Percentiles rank a stretch among this genome's conserved stretches.
phyloP scores from a whole-genome alignment of 169 alveolate species.

The Babesia caballi region DNA sequence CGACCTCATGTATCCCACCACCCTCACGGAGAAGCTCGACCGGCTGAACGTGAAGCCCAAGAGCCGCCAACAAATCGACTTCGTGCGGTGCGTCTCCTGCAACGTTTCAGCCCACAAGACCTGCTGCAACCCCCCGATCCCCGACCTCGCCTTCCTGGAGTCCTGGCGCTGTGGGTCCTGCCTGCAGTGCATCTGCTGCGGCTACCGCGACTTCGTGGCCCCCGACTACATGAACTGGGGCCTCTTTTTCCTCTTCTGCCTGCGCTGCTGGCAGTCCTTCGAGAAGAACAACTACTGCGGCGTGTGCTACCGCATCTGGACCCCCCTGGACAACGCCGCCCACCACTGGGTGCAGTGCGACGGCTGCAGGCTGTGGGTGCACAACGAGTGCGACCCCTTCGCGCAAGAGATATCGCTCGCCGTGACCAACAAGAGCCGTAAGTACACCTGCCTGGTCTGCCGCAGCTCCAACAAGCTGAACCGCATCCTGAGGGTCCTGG shows the following conservation, averaged over 20 bases:
- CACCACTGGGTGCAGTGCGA: conserved; percentile 78
- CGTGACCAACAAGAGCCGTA: conserved; percentile 36
- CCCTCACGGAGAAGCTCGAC: conserved; percentile 64
- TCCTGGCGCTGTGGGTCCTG: conserved; percentile 77
- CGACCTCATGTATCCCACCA: conserved; percentile 31
- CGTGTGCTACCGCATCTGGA: conserved; percentile 72
- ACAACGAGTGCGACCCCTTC: conserved; percentile 73
- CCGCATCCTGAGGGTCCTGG: conserved; percentile 65
- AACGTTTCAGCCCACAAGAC: conserved; percentile 75
- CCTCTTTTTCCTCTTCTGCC: conserved; percentile 65
- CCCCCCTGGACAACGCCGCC: conserved; percentile 19
- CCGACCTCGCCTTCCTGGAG: conserved; percentile 64
- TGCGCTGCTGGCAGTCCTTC: conserved; percentile 67
- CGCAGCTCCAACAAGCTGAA: conserved; percentile 58
- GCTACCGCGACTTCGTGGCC: conserved; percentile 63
- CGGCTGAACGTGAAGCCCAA: conserved; percentile 51
- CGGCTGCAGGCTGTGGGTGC: conserved; percentile 82
- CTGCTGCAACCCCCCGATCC: conserved; percentile 77
- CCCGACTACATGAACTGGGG: conserved; percentile 79
- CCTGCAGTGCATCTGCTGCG: conserved; percentile 73
- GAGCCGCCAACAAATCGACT: conserved; percentile 48
- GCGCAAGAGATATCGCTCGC: conserved; percentile 62
- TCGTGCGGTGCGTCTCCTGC: conserved; percentile 72
- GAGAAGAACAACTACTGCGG: conserved; percentile 73
- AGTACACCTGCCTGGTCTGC: conserved; percentile 72